Base-by-base conservation (phyloP, 805 yeast species). In the Starmerella floricola region DNA sequence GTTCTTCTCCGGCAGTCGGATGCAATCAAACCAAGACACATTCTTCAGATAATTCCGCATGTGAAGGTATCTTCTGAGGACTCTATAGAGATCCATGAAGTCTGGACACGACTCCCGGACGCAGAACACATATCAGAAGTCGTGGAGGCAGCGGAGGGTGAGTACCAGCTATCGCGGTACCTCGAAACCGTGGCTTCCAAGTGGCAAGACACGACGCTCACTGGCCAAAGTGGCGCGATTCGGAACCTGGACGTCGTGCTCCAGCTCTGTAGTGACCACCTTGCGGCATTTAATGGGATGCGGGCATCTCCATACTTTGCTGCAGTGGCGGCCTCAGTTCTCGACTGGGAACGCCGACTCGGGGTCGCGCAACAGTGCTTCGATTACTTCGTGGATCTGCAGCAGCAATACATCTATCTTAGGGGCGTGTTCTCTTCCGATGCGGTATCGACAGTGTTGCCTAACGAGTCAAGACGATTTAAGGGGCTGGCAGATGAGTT, bases 341-440 rank as follows among this genome's bases (percentile, higher is more conserved):
- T 56, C 6, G 65, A 62, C 1, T 66, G 84, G 66, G 86, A 79
- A 48, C 63, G 62, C 0, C 71, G 67, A 41, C 55, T 88, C n/a
- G 71, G 69, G 35, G 51, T 55, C 0, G 51, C 84, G 1, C 68
- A 67, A 33, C 62, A 64, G 1, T 55, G 82, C 1, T 64, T 82
- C 27, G 83, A 77, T 47, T 54, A 60, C 0, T 86, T 95, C 94
- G 69, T 80, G 21, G 94, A 84, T 27, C 81, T 77, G 1, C 97
- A 88, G 58, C 65, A 79, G n/a, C 83, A 79, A 53, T 87, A 94
- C 94, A 73, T 83, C 1, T 85, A 88, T 56, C 64, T 87, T 18
- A 78, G 75, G 48, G 95, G 94, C 2, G 74, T 85, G 0, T 79
- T 88, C 54, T 62, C 67, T 1, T 72, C 70, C 33, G 65, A 66